These are phyloP conservation scores for Schizonepeta tenuifolia DNA, from an alignment of 257 asterid species.

Conservation along the genomic window DNA sequence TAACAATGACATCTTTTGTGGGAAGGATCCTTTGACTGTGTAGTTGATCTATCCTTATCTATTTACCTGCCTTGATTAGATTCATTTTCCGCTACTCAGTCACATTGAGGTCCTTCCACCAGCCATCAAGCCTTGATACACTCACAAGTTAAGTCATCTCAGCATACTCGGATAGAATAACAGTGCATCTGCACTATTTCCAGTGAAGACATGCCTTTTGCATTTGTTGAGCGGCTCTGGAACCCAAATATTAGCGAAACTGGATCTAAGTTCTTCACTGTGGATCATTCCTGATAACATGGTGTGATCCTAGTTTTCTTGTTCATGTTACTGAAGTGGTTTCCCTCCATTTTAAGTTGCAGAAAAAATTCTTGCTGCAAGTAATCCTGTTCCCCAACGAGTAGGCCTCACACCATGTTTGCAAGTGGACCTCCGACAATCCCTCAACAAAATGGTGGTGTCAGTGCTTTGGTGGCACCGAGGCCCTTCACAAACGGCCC, in stretches of 20 bases:
- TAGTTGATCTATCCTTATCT: background rate
- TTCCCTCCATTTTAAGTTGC: slow-evolving; percentile 36
- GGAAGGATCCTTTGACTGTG: background rate
- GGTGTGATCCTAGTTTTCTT: background rate
- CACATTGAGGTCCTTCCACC: slow-evolving; percentile 2
- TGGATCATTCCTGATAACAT: background rate
- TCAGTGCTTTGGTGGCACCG: slow-evolving; percentile 63
- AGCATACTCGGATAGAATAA: background rate
- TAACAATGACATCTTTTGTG: background rate
- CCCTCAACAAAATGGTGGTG: slow-evolving; percentile 61
- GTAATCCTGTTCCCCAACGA: slow-evolving; percentile 76
- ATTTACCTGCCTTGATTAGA: background rate
- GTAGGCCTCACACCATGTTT: slow-evolving; percentile 93
- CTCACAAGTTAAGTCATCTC: background rate
- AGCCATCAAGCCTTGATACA: background rate
- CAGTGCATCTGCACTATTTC: background rate
- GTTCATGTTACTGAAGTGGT: slow-evolving; percentile 14
- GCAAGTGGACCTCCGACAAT: slow-evolving; percentile 93
- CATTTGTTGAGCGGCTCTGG: background rate
- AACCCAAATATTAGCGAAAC: background rate
- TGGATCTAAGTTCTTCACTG: background rate
- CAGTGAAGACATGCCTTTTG: slow-evolving; percentile 2
- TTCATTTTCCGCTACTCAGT: background rate
- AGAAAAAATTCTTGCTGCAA: slow-evolving; percentile 92
- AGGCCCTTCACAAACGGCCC: slow-evolving; percentile 74